Base-by-base conservation (phyloP, 345 rosid genomes). In the Carallia brachiata region DNA sequence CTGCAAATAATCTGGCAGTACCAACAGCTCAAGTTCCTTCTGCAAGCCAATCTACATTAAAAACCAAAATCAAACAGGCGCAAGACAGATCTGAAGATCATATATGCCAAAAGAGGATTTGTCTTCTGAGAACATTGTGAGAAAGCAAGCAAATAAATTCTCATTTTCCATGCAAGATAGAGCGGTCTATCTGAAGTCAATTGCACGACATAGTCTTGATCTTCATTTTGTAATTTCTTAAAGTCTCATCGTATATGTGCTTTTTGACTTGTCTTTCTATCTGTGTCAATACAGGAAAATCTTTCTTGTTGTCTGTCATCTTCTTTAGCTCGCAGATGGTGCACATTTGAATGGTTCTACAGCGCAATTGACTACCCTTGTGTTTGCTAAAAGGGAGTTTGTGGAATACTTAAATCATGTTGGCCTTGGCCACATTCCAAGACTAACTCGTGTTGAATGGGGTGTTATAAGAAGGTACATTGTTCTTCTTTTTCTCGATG, bases 41-140 rank as follows among this genome's bases (percentile, higher is more conserved):
- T 32, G 67, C 70, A 28, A 76, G 64, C 56, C 86, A 79, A 65
- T 74, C 61, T 69, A 82, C 39, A 80, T 64, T 75, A 74, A 78
- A 79, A 19, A 63, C 70, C 62, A 88, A 71, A 69, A 82, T 82
- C 59, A 72, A 89, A 73, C 79, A 89, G 90, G 77, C 93, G 91
- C 36, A 96, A 95, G 88, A 78, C 75, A 68, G 73, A 70, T 73
- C 75, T 83, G 69, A 87, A 76, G 82, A 81, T 76, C 72, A 53
- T 79, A 81, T 64, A 69, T 65, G 23, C 54, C 67, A 57, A 82
- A 80, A 70, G 87, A 72, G 74, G 76, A 36, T 59, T 80, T 58
- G 68, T 78, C 78, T 75, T 78, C 86, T 61, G 84, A 84, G 68
- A 72, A 55, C 73, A 78, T 70, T 28, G 67, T 65, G 59, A 84